Evolutionary conservation across 2,329 filamentous ascomycete species (phyloP).

Genomic region (Aspergillus felis): DNA sequence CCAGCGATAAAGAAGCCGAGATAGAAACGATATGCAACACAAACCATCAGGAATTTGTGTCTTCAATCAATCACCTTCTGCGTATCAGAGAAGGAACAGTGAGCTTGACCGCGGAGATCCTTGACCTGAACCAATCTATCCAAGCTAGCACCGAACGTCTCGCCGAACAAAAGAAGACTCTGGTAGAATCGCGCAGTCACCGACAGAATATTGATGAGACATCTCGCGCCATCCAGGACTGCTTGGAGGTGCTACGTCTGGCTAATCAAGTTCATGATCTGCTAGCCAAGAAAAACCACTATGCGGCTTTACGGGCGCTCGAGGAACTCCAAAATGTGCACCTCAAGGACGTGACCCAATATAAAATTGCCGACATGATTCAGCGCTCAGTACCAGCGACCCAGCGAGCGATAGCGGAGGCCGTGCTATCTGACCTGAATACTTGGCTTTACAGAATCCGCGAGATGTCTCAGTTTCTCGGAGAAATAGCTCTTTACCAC

Average conservation of each 20-base stretch:
- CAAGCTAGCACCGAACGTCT: conserved; percentile 92
- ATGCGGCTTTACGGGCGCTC: conserved; percentile 85
- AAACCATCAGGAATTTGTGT: conserved; percentile 94
- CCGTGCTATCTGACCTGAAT: conserved; percentile 94
- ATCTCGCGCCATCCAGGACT: conserved; percentile 81
- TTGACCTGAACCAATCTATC: conserved; percentile 90
- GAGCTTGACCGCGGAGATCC: conserved; percentile 80
- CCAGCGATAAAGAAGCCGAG: conserved; percentile 79
- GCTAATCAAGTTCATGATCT: conserved; percentile 94
- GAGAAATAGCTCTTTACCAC: conserved; percentile 94
- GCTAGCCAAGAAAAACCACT: conserved; percentile 89
- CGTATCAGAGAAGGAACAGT: conserved; percentile 88
- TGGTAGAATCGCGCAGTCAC: conserved; percentile 88
- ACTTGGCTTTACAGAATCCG: conserved; percentile 94
- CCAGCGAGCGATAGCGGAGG: conserved; percentile 88
- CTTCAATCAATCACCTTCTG: conserved; percentile 90
- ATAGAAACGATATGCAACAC: conserved; percentile 93
- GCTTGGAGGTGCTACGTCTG: conserved; percentile 83
- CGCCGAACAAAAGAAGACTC: conserved; percentile 86
- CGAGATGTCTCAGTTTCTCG: conserved; percentile 92
- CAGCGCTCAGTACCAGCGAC: conserved; percentile 92
- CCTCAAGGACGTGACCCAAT: conserved; percentile 87
- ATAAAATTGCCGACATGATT: conserved; percentile 92
- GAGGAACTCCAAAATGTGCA: conserved; percentile 97
- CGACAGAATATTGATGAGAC: conserved; percentile 95